These are phyloP conservation scores for Hericium coralloides DNA, from an alignment of 768 basidiomycete species.

Conservation along the genomic window DNA sequence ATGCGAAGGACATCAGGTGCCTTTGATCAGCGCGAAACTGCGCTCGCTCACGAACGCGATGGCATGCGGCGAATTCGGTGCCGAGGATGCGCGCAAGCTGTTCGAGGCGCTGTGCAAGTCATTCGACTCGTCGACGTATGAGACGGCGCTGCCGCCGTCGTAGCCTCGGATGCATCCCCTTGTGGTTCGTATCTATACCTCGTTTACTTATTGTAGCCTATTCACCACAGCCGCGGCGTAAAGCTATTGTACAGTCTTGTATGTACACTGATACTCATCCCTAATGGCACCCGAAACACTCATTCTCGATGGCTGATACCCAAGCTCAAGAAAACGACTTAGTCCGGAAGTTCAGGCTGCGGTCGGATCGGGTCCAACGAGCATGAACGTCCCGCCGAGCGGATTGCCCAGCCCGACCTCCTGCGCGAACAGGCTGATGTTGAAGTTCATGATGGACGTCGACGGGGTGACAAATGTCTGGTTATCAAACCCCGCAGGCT, in stretches of 20 bases:
- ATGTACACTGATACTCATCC: not conserved
- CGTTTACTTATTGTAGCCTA: too few relatives aligned
- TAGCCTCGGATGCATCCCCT: too few relatives aligned
- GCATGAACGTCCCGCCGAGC: constrained; percentile 41
- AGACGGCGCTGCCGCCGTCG: constrained; percentile 10
- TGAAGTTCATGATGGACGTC: constrained; percentile 21
- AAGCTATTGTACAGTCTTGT: not conserved
- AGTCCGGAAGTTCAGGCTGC: not conserved
- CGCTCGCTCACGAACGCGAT: constrained; percentile 39
- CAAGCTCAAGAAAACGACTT: too few relatives aligned
- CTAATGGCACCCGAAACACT: too few relatives aligned
- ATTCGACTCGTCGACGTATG: constrained; percentile 34
- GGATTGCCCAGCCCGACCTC: constrained; percentile 35
- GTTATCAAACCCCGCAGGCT: constrained; percentile 30
- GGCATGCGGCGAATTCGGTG: constrained; percentile 37
- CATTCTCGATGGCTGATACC: too few relatives aligned
- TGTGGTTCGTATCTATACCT: too few relatives aligned
- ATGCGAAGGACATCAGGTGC: constrained; percentile 23
- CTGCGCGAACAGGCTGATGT: constrained; percentile 34
- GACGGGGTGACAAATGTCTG: constrained; percentile 22
- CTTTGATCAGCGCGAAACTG: constrained; percentile 31
- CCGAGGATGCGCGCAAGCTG: constrained; percentile 38
- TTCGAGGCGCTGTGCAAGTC: constrained; percentile 41
- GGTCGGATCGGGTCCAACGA: constrained; percentile 18
- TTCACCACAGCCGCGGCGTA: not conserved